Evolutionary conservation across 1,139 yeast species (phyloP), one percentile per base, ranked within the genome.

Genomic region (Geotrichum fermentans): DNA sequence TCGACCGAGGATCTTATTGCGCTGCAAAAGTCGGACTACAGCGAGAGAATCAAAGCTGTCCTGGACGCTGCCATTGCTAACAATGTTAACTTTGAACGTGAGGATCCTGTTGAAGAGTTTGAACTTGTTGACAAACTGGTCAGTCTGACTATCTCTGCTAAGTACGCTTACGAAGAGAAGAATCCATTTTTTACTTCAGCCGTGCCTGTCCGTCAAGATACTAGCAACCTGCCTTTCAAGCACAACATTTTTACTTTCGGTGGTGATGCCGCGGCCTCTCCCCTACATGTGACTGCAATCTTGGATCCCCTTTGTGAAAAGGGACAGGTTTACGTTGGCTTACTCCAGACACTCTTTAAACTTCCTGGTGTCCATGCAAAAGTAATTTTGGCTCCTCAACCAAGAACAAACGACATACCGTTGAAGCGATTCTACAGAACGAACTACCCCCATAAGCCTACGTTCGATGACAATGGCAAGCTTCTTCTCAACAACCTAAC

Each of bases 251-350:
- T 67, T 33, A 53, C 45, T 49, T 53, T 54, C 8, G 63, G 63
- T 4, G 48, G 47, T 7, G 47, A 47, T 42, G 50, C 42, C 21
- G 51, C 52, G 3, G 43, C 49, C 22, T 55, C 66, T 4, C 37
- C 53, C 8, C 47, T 69, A 17, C 82, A 82, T 52, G 61, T 90
- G 2, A 65, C 78, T 5, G 70, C 84, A 1, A 68, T 85, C 1
- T 58, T 86, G 37, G 90, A 92, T 63, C 97, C 97, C 1, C 63
- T 81, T 4, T 76, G 78, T 51, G 88, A 83, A 56, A 61, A 70
- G 21, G 77, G 95, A 0, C 97, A 87, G 59, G 78, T 77, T 47
- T 60, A 80, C 20, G 58, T 83, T 0, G 68, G 82, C 0, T 62
- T 83, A 17, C 64, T 80, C 3, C 71, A 72, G n/a, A 60, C 77